phyloP scores from a whole-genome alignment of 2,329 filamentous ascomycete species.

The Leptographium procerum region DNA sequence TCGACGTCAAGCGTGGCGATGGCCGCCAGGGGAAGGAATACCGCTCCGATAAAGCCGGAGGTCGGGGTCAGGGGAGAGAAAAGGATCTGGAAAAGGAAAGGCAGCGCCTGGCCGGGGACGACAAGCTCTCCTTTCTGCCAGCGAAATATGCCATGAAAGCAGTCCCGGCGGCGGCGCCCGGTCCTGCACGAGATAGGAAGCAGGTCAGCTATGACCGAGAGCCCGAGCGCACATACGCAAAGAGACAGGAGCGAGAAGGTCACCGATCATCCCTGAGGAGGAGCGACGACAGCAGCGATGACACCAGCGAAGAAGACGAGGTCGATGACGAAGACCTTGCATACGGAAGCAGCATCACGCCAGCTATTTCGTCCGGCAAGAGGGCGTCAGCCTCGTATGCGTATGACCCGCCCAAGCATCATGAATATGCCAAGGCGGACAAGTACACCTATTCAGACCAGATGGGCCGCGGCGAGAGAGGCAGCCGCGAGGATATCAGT shows the following conservation, averaged over 20 bases:
- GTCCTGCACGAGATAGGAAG: not conserved
- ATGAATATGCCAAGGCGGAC: conserved; percentile 27
- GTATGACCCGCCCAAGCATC: conserved; percentile 24
- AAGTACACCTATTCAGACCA: conserved; percentile 21
- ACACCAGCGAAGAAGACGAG: conserved; percentile 2
- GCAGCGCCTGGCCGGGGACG: conserved; percentile 21
- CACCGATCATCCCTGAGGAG: not conserved
- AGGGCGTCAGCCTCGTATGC: conserved; percentile 3
- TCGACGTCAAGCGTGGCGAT: conserved; percentile 17
- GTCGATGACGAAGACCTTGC: conserved; percentile 27
- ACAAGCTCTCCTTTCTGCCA: conserved; percentile 33
- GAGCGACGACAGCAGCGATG: conserved; percentile 10
- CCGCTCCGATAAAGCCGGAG: conserved; percentile 15
- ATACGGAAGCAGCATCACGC: conserved; percentile 28
- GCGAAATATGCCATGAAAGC: conserved; percentile 32
- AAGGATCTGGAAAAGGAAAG: conserved; percentile 15
- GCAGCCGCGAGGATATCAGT: too few species aligned
- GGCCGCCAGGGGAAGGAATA: conserved; percentile 17
- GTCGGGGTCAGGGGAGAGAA: conserved; percentile 11
- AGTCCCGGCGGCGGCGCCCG: not conserved
- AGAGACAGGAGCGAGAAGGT: conserved; percentile 17
- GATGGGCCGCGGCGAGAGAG: conserved; percentile 14
- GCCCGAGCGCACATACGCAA: conserved; percentile 15
- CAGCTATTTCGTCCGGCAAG: not conserved
- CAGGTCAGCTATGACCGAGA: not conserved